phyloP scores from a whole-genome alignment of 306 rosid species.

The Pterocarpus santalinus region DNA sequence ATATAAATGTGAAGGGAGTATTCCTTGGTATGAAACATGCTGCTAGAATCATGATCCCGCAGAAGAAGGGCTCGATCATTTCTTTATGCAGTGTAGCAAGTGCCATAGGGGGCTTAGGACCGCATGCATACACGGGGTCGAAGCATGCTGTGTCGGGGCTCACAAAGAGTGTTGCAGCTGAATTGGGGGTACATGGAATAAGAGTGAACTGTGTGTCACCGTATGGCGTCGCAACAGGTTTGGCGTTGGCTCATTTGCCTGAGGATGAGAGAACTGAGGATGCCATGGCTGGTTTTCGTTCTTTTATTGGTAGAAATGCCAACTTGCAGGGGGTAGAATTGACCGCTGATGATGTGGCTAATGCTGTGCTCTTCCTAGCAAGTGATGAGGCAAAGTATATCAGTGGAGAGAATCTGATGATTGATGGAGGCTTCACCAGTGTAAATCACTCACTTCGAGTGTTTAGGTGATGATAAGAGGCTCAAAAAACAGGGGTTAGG shows the following conservation, averaged over 20 bases:
- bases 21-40: constrained; percentile 91
- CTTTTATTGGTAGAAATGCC: constrained; percentile 53
- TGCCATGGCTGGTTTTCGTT: constrained; percentile 52
- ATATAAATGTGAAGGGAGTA: constrained; percentile 78
- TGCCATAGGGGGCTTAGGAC: constrained; percentile 61
- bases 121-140: constrained; percentile 81
- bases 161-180: constrained; percentile 84
- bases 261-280: constrained; percentile 79
- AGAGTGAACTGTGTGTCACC: constrained; percentile 84
- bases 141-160: constrained; percentile 87
- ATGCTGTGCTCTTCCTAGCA: constrained; percentile 84
- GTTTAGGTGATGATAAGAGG: constrained; percentile 46
- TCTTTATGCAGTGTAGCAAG: constrained; percentile 71
- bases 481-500: too few relatives aligned
- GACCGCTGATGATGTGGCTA: constrained; percentile 73
- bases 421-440: constrained; percentile 79
- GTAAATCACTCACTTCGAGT: constrained; percentile 63
- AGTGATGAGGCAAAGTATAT: constrained; percentile 80
- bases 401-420: constrained; percentile 76
- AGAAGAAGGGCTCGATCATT: constrained; percentile 78
- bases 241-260: constrained; percentile 75
- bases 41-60: constrained; percentile 73
- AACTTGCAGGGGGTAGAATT: constrained; percentile 82
- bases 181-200: constrained; percentile 69
- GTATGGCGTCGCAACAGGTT: constrained; percentile 58